phyloP scores from a whole-genome alignment of 2,329 filamentous ascomycete species.

The Cytospora schulzeri region DNA sequence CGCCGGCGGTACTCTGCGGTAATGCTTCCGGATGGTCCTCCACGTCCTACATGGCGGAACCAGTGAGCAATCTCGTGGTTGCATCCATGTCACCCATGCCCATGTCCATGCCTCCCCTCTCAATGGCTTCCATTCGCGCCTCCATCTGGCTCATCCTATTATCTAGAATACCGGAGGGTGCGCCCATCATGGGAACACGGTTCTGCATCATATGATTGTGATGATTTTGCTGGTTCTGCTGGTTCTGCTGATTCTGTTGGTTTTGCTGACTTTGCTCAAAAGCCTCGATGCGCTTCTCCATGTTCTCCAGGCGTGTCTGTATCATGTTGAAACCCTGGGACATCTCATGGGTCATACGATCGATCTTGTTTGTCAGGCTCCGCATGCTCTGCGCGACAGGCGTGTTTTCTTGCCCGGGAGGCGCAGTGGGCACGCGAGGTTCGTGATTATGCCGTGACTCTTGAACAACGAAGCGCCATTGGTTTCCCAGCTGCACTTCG shows the following conservation, averaged over 20 bases:
- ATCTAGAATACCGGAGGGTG: constrained; percentile 23
- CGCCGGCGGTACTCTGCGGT: not conserved
- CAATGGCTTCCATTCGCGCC: constrained; percentile 42
- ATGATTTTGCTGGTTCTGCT: constrained; percentile 24
- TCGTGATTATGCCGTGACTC: constrained; percentile 65
- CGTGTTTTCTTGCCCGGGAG: constrained; percentile 59
- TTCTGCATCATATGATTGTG: constrained; percentile 29
- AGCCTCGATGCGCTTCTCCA: constrained; percentile 54
- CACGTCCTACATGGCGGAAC: constrained; percentile 39
- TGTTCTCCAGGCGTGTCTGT: constrained; percentile 52
- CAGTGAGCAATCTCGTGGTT: constrained; percentile 37
- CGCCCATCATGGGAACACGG: constrained; percentile 31
- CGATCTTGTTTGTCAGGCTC: constrained; percentile 61
- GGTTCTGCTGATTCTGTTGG: constrained; percentile 21
- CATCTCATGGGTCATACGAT: constrained; percentile 60
- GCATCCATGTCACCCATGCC: constrained; percentile 44
- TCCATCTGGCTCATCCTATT: constrained; percentile 40
- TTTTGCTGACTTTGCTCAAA: constrained; percentile 45
- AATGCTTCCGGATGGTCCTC: not conserved
- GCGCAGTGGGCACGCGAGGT: constrained; percentile 55
- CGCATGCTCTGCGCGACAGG: constrained; percentile 60
- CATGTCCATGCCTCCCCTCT: constrained; percentile 42
- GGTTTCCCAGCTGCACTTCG: constrained; percentile 63
- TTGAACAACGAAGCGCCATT: constrained; percentile 66
- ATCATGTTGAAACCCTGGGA: constrained; percentile 54